Base-by-base conservation (phyloP, 1,284 basidiomycete species). In the Cutaneotrichosporon cutaneum region DNA sequence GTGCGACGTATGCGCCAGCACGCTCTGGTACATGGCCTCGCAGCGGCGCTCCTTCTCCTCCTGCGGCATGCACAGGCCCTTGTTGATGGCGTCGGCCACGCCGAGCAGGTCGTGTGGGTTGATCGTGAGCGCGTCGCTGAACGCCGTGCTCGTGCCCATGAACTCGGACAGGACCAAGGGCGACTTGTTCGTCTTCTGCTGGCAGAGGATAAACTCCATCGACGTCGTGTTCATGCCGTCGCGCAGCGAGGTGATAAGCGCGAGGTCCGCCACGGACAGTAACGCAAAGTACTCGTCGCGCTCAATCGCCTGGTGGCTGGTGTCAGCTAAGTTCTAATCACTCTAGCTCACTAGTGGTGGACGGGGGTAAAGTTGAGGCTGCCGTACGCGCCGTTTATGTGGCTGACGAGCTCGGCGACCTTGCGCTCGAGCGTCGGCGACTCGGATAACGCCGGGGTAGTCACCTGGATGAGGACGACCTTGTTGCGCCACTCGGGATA, bases 171-270 rank as follows among this genome's bases (percentile, higher is more conserved):
- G 82, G 60, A 99, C 90, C 59, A 95, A 85, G 90, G 73, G 93
- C 59, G 89, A 91, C 80, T 87, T 88, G 76, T 87, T 71, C 61
- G 79, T 90, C 68, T 83, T 85, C 70, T 90, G 85, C 81, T 99
- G 95, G 59, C 93, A 94, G 64, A 98, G 89, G 53, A 96, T 90
- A 80, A 92, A 98, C 81, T 98, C 95, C 94, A 98, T 98, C 54
- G 87, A 89, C 0, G 94, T 98, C 10, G 96, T 98, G 83, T 99
- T 98, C 95, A 99, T 98, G 10, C 95, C 95, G 74, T 99, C 95
- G 32, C 95, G 87, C 8, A 98, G 85, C 0, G 93, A 93, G 0
- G 95, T 99, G 79, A 98, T 96, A 27, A 99, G 88, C 9, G 90
- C 94, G 24, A 99, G 84, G 78, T 98, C 95, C 13, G 95, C 95